These are phyloP conservation scores for Lactifluus piperatus DNA, from an alignment of 768 basidiomycete species.

Conservation along the genomic window DNA sequence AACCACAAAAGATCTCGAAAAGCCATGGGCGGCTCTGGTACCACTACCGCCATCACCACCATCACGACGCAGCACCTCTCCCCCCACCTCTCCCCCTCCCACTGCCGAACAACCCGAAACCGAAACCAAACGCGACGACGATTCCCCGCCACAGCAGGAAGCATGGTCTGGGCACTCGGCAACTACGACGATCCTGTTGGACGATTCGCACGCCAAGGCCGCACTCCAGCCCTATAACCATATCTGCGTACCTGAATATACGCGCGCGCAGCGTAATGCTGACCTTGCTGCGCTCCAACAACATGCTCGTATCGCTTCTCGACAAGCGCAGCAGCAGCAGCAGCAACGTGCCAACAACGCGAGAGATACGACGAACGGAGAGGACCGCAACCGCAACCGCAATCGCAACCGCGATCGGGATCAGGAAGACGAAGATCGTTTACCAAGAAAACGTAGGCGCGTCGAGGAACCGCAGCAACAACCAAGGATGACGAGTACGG, in stretches of 20 bases:
- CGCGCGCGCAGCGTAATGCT: conserved; percentile 32
- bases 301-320: neutral
- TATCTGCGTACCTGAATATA: conserved; percentile 66
- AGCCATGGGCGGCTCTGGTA: conserved; percentile 49
- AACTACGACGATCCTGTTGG: conserved; percentile 40
- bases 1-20: conserved; percentile 70
- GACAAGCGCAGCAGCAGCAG: neutral
- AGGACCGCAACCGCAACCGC: too few relatives aligned
- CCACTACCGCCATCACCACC: neutral
- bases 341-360: neutral
- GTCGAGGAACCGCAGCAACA: neutral
- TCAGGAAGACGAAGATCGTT: neutral
- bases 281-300: conserved; percentile 29
- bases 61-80: neutral
- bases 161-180: conserved; percentile 31
- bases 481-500: too few relatives aligned
- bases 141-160: neutral
- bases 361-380: neutral
- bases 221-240: conserved; percentile 76
- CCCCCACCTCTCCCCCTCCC: neutral
- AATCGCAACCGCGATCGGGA: too few relatives aligned
- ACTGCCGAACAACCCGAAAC: neutral
- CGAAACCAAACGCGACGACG: neutral
- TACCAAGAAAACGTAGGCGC: neutral
- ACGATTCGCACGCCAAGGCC: conserved; percentile 47